These are phyloP conservation scores for Tothia fuscella DNA, from an alignment of 2,329 filamentous ascomycete species.

Conservation along the genomic window DNA sequence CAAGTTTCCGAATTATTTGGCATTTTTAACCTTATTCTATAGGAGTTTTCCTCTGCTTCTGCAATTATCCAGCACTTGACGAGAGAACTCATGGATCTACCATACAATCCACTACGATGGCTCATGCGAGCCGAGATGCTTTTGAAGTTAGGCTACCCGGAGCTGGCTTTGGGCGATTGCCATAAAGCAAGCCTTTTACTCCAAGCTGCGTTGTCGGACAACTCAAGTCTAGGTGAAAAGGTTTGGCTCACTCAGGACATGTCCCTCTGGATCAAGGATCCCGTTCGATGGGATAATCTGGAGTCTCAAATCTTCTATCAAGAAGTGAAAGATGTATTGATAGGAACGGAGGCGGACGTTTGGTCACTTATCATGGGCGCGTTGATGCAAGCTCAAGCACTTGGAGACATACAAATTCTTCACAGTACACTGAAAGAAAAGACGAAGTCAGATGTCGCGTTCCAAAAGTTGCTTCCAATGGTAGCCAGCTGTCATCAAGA, in stretches of 20 bases:
- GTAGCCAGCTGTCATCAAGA: too few relatives aligned
- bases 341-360: background rate
- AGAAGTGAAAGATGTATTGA: background rate
- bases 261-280: background rate
- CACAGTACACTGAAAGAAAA: too few relatives aligned
- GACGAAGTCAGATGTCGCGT: too few relatives aligned
- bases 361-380: background rate
- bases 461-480: too few relatives aligned
- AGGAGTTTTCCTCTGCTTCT: too few relatives aligned
- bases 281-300: background rate
- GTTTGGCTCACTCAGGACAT: background rate
- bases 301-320: background rate
- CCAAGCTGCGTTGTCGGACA: background rate
- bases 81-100: background rate
- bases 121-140: background rate
- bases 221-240: background rate
- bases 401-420: background rate
- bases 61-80: background rate
- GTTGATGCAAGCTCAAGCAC: background rate
- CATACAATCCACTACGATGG: background rate
- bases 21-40: too few relatives aligned
- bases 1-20: too few relatives aligned
- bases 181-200: background rate
- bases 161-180: background rate
- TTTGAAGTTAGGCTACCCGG: background rate